phyloP scores from a whole-genome alignment of 306 rosid species.

The Calophaca sinica region DNA sequence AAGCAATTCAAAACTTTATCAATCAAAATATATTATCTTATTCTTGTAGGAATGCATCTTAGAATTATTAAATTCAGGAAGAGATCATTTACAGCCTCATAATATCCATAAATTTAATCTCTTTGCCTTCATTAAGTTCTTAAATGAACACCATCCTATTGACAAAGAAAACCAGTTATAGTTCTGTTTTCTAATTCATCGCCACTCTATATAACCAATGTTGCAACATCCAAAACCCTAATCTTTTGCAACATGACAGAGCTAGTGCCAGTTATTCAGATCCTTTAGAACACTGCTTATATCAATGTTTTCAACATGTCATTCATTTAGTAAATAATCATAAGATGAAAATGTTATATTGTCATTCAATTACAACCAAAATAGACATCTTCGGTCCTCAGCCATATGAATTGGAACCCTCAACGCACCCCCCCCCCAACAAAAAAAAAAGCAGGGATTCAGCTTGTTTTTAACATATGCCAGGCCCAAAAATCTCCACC shows the following conservation, averaged over 20 bases:
- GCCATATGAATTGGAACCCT: background rate
- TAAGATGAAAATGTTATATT: too few relatives aligned
- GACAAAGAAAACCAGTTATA: background rate
- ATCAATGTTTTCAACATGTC: background rate
- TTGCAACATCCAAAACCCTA: background rate
- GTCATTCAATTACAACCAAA: too few relatives aligned
- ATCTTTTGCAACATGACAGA: background rate
- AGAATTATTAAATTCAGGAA: constrained; percentile 11
- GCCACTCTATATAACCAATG: background rate
- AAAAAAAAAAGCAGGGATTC: background rate
- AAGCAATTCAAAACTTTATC: constrained; percentile 15
- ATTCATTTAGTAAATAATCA: too few relatives aligned
- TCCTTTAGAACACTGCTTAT: constrained; percentile 3
- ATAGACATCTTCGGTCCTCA: background rate
- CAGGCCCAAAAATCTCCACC: background rate
- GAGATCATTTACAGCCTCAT: background rate
- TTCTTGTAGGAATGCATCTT: background rate
- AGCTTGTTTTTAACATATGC: constrained; percentile 13
- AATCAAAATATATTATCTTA: constrained; percentile 18
- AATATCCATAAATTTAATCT: constrained; percentile 14
- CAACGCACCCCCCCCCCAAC: too few relatives aligned
- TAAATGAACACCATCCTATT: constrained; percentile 7
- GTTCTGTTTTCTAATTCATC: background rate
- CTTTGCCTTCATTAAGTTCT: background rate
- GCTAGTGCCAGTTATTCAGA: background rate